phyloP scores from a whole-genome alignment of 768 basidiomycete genomes.

The Tubosaeta sp. region DNA sequence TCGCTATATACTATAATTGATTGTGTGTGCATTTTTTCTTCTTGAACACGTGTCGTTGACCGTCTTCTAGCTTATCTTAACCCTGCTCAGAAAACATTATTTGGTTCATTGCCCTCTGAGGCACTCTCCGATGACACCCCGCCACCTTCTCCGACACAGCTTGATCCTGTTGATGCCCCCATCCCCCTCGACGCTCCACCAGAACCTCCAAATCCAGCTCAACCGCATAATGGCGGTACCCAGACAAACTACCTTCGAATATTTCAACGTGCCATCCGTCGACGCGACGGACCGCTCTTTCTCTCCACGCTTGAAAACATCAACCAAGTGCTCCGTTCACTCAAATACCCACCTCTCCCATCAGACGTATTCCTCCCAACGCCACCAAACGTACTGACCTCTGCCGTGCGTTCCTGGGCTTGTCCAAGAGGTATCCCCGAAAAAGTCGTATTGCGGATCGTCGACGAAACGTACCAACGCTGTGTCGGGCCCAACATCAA shows the following conservation, averaged over 20 bases:
- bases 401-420: conserved; percentile 44
- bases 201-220: conserved; percentile 18
- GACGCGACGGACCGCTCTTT: conserved; percentile 70
- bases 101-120: conserved; percentile 60
- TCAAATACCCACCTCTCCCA: conserved; percentile 66
- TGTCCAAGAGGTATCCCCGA: conserved; percentile 49
- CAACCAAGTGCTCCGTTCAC: conserved; percentile 53
- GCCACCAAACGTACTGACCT: conserved; percentile 46
- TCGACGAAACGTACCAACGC: conserved; percentile 92
- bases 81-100: conserved; percentile 56
- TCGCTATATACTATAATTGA: conserved; percentile 70
- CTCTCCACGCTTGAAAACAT: conserved; percentile 55
- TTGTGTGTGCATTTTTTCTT: conserved; percentile 42
- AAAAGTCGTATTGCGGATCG: conserved; percentile 65
- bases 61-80: conserved; percentile 56
- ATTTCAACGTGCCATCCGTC: conserved; percentile 66
- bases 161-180: conserved; percentile 29
- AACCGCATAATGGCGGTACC: conserved; percentile 16
- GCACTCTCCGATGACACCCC: conserved; percentile 21
- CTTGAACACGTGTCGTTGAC: conserved; percentile 5
- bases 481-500: conserved; percentile 88
- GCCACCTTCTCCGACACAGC: conserved; percentile 35
- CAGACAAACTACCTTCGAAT: conserved; percentile 46
- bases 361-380: conserved; percentile 44
- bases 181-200: conserved; percentile 29